Evolutionary conservation across 192 early-diverging fungal genomes (phyloP), one percentile per base, ranked within the genome.

Genomic region (Backusella tarrabulga): DNA sequence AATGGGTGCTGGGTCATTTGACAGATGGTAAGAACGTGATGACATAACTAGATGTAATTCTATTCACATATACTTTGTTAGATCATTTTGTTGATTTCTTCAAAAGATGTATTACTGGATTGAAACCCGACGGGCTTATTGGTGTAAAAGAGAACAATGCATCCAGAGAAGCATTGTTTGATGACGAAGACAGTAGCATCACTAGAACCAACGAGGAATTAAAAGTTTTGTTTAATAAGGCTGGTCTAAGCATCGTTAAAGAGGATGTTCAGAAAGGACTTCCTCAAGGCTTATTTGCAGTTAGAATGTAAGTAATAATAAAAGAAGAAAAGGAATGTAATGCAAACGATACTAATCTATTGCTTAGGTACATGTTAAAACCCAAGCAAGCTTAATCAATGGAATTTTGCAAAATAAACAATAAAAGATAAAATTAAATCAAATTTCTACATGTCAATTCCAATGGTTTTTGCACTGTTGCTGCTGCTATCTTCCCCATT

Each of bases 1-100:
- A 99, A 83, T 99, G 97, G 97, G 96, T 98, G 1, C 83, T 99
- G 29, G 92, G 93, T 29, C 96, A 98, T 83, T 86, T 98, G 74
- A 97, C 92, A 3, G 94, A 98, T 77, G 92, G 93, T 94, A 85
- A 67, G 74, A 36, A 5, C 0, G 67, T 3, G 6, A 11, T 32
- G 21, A 46, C 9, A 40, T 60, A 38, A 11, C 15, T 32, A 3
- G 32, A 32, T 32, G 32, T 2, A 32, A 32, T 32, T 2, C 32
- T 2, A 32, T 32, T 32, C 32, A 32, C 32, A 32, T 2, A 32
- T 32, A 32, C 32, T 32, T 32, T 32, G 32, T 23, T 79, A 95
- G 92, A 93, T 23, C 94, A 99, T 78, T 80, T 99, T 44, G 84
- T 95, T 6, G 83, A 86, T 0, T 98, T 97, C 79, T 95, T 99